Conservation (phyloP, 73 alveolate genomes). For the Stentor roeselii region DNA sequence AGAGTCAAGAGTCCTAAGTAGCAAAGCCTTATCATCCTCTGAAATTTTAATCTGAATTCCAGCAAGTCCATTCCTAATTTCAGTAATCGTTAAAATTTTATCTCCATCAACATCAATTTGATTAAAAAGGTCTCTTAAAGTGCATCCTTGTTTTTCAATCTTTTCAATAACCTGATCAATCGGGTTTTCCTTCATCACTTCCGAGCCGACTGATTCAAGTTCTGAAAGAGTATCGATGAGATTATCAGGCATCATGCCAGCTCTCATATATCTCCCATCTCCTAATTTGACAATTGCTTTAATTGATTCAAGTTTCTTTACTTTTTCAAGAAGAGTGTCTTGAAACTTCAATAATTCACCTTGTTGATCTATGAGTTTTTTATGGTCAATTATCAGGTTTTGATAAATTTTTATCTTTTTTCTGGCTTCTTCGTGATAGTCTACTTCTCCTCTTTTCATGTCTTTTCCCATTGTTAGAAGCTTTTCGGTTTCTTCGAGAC, state of each 20-base stretch:
- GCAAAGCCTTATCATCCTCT: constrained; percentile 23
- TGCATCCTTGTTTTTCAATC: constrained; percentile 43
- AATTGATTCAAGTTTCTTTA: not conserved
- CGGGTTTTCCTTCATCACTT: constrained; percentile 36
- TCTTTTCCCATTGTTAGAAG: constrained; percentile 6
- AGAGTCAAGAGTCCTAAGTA: constrained; percentile 30
- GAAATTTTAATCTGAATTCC: constrained; percentile 29
- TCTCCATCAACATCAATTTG: constrained; percentile 47
- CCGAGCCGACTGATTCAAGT: not conserved
- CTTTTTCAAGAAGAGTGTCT: not conserved
- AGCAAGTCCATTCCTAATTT: constrained; percentile 36
- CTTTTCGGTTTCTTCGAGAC: not conserved
- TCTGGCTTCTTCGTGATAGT: constrained; percentile 18
- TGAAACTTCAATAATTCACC: not conserved
- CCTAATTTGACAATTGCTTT: constrained; percentile 11
- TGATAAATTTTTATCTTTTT: not conserved
- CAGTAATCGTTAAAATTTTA: constrained; percentile 42
- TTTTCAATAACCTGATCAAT: constrained; percentile 43
- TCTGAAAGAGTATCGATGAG: not conserved
- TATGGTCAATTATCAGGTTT: not conserved
- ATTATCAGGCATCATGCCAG: constrained; percentile 22
- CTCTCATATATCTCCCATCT: constrained; percentile 10
- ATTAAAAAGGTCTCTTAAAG: constrained; percentile 38
- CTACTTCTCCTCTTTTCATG: constrained; percentile 12
- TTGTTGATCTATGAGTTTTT: not conserved